Conservation (phyloP, 257 asterid genomes). For the Przewalskia tangutica region DNA sequence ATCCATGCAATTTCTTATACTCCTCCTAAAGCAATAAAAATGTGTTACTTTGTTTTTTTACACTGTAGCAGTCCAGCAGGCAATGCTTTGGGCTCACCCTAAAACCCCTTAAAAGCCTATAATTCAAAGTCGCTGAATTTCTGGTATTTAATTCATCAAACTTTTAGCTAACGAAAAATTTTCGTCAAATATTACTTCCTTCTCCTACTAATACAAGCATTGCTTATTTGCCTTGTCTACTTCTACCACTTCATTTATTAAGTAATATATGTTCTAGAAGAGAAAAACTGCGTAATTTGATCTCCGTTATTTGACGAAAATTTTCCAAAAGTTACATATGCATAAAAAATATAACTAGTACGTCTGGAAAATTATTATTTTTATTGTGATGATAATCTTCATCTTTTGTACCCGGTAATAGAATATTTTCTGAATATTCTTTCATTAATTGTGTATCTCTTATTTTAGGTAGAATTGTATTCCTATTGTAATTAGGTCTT, state of each 20-base stretch:
- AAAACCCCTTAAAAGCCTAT: neutral
- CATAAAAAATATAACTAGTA: neutral
- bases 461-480: too few relatives aligned
- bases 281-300: neutral
- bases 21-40: neutral
- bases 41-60: neutral
- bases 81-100: neutral
- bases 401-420: conserved; percentile 15
- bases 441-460: too few relatives aligned
- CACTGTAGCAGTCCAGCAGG: neutral
- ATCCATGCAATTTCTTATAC: too few relatives aligned
- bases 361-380: neutral
- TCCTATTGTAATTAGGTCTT: too few relatives aligned
- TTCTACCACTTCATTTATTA: neutral
- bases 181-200: conserved; percentile 32
- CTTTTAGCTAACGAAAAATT: conserved; percentile 28
- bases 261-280: conserved; percentile 3
- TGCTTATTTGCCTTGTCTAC: conserved; percentile 21
- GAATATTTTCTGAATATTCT: too few relatives aligned
- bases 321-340: neutral
- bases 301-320: neutral
- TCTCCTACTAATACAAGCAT: neutral
- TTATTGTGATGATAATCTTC: neutral
- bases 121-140: conserved; percentile 35
- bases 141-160: conserved; percentile 45